Evolutionary conservation across 495 filamentous ascomycete species (phyloP), one percentile per base, ranked within the genome.

Genomic region (Aspergillus baeticus): DNA sequence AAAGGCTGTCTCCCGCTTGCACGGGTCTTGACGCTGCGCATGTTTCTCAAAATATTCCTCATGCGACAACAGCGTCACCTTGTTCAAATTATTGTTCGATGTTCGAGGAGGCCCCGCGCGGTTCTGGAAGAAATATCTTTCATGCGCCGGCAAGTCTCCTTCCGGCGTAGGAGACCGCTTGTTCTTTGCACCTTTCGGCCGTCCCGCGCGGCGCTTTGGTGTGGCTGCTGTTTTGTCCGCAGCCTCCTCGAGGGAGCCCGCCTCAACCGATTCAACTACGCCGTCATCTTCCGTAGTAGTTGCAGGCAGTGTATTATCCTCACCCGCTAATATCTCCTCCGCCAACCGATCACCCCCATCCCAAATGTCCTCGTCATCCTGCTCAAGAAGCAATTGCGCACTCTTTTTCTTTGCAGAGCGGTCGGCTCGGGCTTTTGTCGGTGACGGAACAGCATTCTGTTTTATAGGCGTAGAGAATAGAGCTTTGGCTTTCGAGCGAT

Each of bases 71-170:
- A 95, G 76, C 5, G 82, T 71, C 20, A 93, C 75, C 37, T 90
- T 87, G 2, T 88, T 80, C 7, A 98, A 77, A 13, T 82, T 96
- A 61, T 91, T 94, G 64, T 87, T 88, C 8, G 92, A 96, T 5
- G 93, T 96, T 65, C 92, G 91, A 42, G 80, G 73, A 4, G 85
- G 80, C 17, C 89, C 90, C 14, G 90, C 84, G 33, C 89, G 85
- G 68, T 96, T 96, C 62, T 97, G 88, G 69, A 86, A 91, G 66
- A 98, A 98, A 67, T 96, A 98, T 47, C 85, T 86, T 66, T 98
- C 94, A 59, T 96, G 88, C 0, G 91, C 77, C 18, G 92, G 88
- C 5, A 98, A 78, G 56, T 92, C 82, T 23, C 81, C 79, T 34
- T 90, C 88, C 5, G 93, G 90, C 8, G 90, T 91, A 6, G 89